Conservation (phyloP, 1,284 basidiomycete species). For the Gastroboletus turbinatus region DNA sequence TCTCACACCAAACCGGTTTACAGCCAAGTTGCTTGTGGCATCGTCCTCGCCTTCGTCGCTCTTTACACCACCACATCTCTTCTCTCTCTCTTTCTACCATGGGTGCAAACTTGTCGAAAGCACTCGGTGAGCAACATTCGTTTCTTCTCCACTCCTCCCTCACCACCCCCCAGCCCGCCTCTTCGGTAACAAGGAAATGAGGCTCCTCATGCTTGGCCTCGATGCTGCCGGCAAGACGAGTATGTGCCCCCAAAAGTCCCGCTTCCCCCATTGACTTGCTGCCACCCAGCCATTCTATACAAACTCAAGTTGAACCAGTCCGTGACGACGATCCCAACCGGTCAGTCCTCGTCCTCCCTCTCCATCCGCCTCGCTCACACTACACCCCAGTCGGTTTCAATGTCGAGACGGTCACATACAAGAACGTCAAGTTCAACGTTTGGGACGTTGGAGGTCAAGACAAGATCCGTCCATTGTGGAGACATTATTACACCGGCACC, state of each 20-base stretch:
- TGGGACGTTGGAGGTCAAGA: constrained; percentile 99
- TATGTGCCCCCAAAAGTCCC: constrained; percentile 35
- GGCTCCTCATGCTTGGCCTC: constrained; percentile 86
- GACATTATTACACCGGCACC: constrained; percentile 98
- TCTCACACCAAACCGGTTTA: constrained; percentile 31
- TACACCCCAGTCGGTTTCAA: constrained; percentile 83
- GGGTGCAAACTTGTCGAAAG: constrained; percentile 79
- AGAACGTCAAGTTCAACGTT: constrained; percentile 99
- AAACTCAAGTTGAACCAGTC: constrained; percentile 99
- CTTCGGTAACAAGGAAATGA: constrained; percentile 99
- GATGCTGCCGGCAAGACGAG: constrained; percentile 98
- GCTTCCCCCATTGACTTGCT: constrained; percentile 14
- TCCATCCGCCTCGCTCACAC: constrained; percentile 20
- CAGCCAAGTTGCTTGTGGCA: constrained; percentile 25
- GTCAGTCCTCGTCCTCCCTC: constrained; percentile 44
- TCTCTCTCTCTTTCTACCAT: constrained; percentile 36
- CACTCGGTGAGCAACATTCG: constrained; percentile 50
- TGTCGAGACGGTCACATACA: constrained; percentile 99
- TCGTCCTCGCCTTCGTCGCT: constrained; percentile 41
- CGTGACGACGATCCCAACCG: constrained; percentile 98
- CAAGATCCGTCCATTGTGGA: constrained; percentile 97
- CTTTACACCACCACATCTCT: constrained; percentile 37
- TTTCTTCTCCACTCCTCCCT: not conserved
- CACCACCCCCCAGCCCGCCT: constrained; percentile 65
- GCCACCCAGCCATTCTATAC: constrained; percentile 87